These are phyloP conservation scores for Kwoniella botswanensis DNA, from an alignment of 768 basidiomycete species.

Conservation along the genomic window DNA sequence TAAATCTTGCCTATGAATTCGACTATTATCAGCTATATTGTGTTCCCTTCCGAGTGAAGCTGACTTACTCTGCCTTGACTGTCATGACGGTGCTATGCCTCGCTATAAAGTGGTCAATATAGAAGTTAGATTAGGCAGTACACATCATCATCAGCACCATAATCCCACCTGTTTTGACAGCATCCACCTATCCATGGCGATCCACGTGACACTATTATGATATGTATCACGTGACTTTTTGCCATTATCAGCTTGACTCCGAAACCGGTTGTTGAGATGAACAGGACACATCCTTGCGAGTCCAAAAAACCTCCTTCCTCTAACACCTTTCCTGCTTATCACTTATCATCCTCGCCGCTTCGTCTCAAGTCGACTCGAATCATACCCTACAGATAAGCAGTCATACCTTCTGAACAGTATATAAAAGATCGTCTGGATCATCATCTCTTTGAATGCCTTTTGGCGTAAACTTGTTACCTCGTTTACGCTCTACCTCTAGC, in stretches of 20 bases:
- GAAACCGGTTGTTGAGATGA: not conserved
- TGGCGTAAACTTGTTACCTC: slow-evolving; percentile 9
- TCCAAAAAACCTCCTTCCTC: too few species aligned
- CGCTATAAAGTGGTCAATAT: too few species aligned
- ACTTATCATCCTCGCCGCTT: too few species aligned
- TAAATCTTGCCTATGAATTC: slow-evolving; percentile 60
- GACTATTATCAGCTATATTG: not conserved
- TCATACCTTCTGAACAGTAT: not conserved
- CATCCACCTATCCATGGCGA: not conserved
- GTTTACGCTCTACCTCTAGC: slow-evolving; percentile 6
- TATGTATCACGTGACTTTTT: slow-evolving; percentile 10
- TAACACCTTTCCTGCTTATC: too few species aligned
- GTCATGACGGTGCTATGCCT: slow-evolving; percentile 21
- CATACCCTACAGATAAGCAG: not conserved
- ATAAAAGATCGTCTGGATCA: not conserved
- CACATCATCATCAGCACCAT: too few species aligned
- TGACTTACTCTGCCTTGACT: slow-evolving; percentile 45
- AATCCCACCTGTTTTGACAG: too few species aligned
- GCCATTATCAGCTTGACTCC: slow-evolving; percentile 3
- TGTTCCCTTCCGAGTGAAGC: too few species aligned
- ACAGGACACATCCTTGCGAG: too few species aligned
- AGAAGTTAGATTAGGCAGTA: too few species aligned
- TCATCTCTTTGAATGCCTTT: not conserved
- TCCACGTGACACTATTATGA: not conserved
- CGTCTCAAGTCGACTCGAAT: slow-evolving; percentile 4